Base-by-base conservation (phyloP, 495 filamentous ascomycete species). In the Sordaria brevicollis region DNA sequence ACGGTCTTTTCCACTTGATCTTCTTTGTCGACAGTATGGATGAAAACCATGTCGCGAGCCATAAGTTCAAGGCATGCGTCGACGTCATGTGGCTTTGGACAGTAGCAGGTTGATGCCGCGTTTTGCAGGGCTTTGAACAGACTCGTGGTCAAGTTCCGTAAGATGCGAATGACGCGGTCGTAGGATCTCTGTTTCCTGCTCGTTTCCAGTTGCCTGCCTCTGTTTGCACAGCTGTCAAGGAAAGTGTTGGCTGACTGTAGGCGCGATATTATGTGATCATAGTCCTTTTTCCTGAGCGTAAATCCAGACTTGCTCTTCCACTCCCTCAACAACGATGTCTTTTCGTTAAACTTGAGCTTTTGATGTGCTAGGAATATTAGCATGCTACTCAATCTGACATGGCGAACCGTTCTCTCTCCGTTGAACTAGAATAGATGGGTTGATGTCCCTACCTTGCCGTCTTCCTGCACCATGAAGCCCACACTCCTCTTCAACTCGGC, bases 21-120 rank as follows among this genome's bases (percentile, higher is more conserved):
- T n/a, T n/a, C n/a, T n/a, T n/a, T n/a, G n/a, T n/a, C n/a, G n/a
- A n/a, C n/a, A n/a, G n/a, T n/a, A n/a, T n/a, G n/a, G n/a, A n/a
- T n/a, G n/a, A n/a, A n/a, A n/a, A n/a, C n/a, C n/a, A n/a, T n/a
- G n/a, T n/a, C n/a, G n/a, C n/a, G n/a, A n/a, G n/a, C n/a, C n/a
- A n/a, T n/a, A n/a, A 71, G 70, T 21, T 71, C 66, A 31, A 71
- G 70, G 5, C 70, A 35, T n/a, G n/a, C n/a, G n/a, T n/a, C n/a
- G 17, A 68, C 21, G 19, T 68, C 25, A 36, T 71, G 70, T 5
- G 34, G 2, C 29, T 21, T 38, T 39, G 34, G 15, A 37, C 69
- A 67, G 13, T 19, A 25, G 31, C 69, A 71, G n/a, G n/a, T n/a
- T 10, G 65, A 9, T 17, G 49, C 37, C 25, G 65, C 15, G 15